These are phyloP conservation scores for Artemisia argyi DNA, from an alignment of 129 eudicot species.

Conservation along the genomic window DNA sequence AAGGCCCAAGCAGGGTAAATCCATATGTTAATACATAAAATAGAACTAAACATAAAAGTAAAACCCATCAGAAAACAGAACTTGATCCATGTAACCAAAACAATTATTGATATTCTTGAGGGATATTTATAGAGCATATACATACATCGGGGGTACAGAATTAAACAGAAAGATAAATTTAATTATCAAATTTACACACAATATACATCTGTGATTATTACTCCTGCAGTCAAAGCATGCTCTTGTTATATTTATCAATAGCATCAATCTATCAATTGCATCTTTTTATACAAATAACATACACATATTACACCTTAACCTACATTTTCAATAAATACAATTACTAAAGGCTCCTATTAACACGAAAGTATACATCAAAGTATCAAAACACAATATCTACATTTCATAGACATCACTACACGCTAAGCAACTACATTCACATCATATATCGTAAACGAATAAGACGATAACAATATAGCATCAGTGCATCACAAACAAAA, in stretches of 20 bases:
- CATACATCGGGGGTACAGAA: too few species aligned
- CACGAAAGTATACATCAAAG: constrained; percentile 4
- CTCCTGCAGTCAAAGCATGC: neutral
- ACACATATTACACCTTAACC: neutral
- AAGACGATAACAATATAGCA: neutral
- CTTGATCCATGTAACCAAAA: too few species aligned
- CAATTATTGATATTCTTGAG: too few species aligned
- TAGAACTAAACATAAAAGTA: neutral
- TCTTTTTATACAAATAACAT: neutral
- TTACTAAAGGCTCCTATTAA: neutral
- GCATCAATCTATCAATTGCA: neutral
- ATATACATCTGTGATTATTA: neutral
- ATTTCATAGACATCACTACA: too few species aligned
- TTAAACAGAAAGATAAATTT: too few species aligned
- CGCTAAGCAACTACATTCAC: too few species aligned
- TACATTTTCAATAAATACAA: neutral
- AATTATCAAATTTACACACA: too few species aligned
- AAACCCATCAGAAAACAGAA: neutral
- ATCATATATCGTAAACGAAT: too few species aligned
- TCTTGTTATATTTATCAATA: neutral
- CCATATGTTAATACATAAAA: neutral
- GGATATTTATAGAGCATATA: too few species aligned
- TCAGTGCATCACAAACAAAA: too few species aligned
- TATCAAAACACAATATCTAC: too few species aligned
- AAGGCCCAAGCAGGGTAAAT: neutral